Conservation (phyloP, 176 grass and related monocot species). For the Carex parvula region DNA sequence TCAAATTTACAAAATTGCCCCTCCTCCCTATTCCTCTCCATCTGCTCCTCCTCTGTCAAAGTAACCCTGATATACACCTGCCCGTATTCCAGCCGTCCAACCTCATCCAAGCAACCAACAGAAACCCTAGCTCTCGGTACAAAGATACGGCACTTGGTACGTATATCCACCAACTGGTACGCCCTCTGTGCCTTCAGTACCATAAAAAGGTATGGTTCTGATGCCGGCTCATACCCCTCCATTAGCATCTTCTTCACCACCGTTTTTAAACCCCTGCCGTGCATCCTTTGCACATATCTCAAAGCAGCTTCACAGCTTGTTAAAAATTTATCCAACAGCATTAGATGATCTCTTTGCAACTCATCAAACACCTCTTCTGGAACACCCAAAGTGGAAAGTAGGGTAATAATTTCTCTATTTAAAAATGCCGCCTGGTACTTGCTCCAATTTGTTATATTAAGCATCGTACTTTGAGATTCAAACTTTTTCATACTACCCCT, state of each 20-base stretch:
- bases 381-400: conserved; percentile 85
- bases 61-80: conserved; percentile 82
- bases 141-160: conserved; percentile 71
- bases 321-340: conserved; percentile 61
- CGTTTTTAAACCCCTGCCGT: conserved; percentile 52
- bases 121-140: conserved; percentile 90
- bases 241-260: conserved; percentile 58
- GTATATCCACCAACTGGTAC: conserved; percentile 71
- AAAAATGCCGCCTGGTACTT: conserved; percentile 66
- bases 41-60: conserved; percentile 60
- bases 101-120: conserved; percentile 89
- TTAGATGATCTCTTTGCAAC: conserved; percentile 69
- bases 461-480: conserved; percentile 70
- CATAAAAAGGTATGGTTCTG: conserved; percentile 77
- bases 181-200: conserved; percentile 69
- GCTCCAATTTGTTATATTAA: conserved; percentile 80
- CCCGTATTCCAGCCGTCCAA: conserved; percentile 57
- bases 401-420: conserved; percentile 81
- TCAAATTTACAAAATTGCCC: conserved; percentile 46
- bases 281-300: conserved; percentile 53
- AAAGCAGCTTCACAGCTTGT: conserved; percentile 67
- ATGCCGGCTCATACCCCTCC: conserved; percentile 75
- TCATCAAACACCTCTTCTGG: conserved; percentile 70
- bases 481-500: conserved; percentile 93
- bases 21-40: conserved; percentile 31